Evolutionary conservation across 768 basidiomycete genomes (phyloP).

Genomic region (Amanita subjunquillea): DNA sequence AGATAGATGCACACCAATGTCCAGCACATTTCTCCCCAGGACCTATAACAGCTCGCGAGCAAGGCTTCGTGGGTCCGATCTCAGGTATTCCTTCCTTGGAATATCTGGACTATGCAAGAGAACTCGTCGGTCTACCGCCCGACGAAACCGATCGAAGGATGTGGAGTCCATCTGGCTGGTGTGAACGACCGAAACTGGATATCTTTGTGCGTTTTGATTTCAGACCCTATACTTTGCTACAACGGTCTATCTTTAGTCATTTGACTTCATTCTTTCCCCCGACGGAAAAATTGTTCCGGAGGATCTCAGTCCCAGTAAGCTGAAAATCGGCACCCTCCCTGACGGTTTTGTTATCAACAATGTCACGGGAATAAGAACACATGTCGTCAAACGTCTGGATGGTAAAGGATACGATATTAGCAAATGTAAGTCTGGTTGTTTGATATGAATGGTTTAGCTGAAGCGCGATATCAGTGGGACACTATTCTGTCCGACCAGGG

Average conservation of each 20-base stretch:
- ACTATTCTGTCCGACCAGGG: constrained; percentile 68
- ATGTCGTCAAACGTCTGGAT: constrained; percentile 72
- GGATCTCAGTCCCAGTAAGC: constrained; percentile 56
- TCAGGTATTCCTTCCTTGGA: constrained; percentile 62
- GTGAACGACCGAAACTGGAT: constrained; percentile 57
- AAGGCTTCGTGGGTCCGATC: constrained; percentile 35
- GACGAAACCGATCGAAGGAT: constrained; percentile 37
- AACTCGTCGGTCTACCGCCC: constrained; percentile 46
- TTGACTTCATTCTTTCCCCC: constrained; percentile 71
- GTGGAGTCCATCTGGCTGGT: constrained; percentile 71
- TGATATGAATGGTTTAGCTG: background rate
- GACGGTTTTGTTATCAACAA: constrained; percentile 74
- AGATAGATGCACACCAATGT: constrained; percentile 62
- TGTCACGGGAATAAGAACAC: constrained; percentile 67
- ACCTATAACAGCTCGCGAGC: constrained; percentile 19
- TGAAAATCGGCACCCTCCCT: constrained; percentile 51
- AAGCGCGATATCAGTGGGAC: constrained; percentile 50
- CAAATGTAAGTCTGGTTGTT: constrained; percentile 43
- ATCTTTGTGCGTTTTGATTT: constrained; percentile 44
- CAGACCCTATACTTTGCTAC: background rate
- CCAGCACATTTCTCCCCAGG: constrained; percentile 50
- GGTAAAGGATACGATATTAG: constrained; percentile 81
- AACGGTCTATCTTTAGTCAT: constrained; percentile 38
- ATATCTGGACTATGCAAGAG: constrained; percentile 76
- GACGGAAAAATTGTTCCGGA: constrained; percentile 45